Conservation (phyloP, 2,329 filamentous ascomycete species). For the Rhynchosporium graminicola region DNA sequence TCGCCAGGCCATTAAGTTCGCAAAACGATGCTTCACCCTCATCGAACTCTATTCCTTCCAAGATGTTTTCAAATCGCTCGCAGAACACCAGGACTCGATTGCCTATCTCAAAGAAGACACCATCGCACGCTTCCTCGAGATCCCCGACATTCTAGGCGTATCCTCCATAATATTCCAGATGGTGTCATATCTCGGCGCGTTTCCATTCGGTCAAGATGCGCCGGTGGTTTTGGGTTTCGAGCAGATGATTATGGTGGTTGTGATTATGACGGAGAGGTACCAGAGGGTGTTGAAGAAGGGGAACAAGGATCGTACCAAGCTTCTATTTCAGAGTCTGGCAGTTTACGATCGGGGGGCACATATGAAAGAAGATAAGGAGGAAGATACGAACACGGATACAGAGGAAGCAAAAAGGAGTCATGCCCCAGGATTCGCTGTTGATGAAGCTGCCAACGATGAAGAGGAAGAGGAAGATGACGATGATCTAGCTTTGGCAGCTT, state of each 20-base stretch:
- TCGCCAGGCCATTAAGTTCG: conserved; percentile 61
- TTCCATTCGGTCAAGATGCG: conserved; percentile 71
- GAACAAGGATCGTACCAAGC: conserved; percentile 58
- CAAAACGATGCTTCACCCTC: conserved; percentile 68
- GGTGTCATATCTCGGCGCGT: conserved; percentile 69
- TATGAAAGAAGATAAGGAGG: conserved; percentile 26
- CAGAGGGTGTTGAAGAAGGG: conserved; percentile 61
- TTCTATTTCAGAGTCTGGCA: conserved; percentile 71
- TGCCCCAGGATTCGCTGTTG: conserved; percentile 44
- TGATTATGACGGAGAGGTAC: conserved; percentile 71
- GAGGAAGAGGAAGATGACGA: conserved; percentile 55
- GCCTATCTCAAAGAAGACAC: conserved; percentile 71
- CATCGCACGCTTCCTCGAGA: conserved; percentile 69
- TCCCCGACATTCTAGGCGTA: conserved; percentile 68
- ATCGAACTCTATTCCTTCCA: conserved; percentile 74
- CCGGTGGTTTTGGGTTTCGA: conserved; percentile 70
- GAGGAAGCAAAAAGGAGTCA: conserved; percentile 42
- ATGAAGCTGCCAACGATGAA: conserved; percentile 45
- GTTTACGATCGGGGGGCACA: conserved; percentile 61
- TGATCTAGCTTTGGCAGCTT: conserved; percentile 66
- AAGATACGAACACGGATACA: conserved; percentile 42
- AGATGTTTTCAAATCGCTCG: conserved; percentile 70
- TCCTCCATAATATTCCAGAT: conserved; percentile 72
- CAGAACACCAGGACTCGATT: conserved; percentile 62
- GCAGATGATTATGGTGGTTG: conserved; percentile 70